Evolutionary conservation across 1,139 yeast genomes (phyloP), one percentile per base, ranked within the genome.

Genomic region (Saccharomyces uvarum): DNA sequence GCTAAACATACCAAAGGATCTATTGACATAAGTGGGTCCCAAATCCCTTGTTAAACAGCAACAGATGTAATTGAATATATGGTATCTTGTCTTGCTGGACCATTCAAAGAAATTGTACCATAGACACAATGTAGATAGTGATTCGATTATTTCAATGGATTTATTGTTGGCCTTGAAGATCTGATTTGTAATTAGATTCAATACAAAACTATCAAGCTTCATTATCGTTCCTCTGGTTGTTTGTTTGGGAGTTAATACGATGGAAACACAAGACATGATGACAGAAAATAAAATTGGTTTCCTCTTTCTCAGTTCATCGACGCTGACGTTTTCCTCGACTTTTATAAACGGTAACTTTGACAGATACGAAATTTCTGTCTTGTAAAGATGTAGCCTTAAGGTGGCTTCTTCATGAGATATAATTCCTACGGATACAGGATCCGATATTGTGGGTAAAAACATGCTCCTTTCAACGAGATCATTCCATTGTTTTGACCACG

Each of bases 31-130:
- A n/a, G 83, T 81, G 6, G 88, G 76, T 0, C 96, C 96, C 56
- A 89, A 70, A 66, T 90, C 97, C 59, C 82, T 85, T 1, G 87
- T 78, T 70, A 90, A 74, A 2, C 85, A 77, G n/a, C 85, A 82
- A 51, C 90, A 81, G 29, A 88, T 72, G 8, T 81, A 76, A 54
- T 84, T 81, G 60, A 88, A 76, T 54, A 88, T 72, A 66, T 88
- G 95, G 60, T 84, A 84, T 53, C 95, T 79, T 57, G 95, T 80
- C 63, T 86, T 87, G 60, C 83, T 86, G 59, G 87, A 86, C 61
- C 88, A 74, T 69, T 88, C 96, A 0, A 96, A 89, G 5, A 88
- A 81, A 61, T 86, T 88, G 67, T 88, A 88, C 95, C 96, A 90
- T 38, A 84, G 70, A 44, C 86, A 79, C 53, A 87, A 71, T 2